Evolutionary conservation across 2,329 filamentous ascomycete species (phyloP).

Genomic region (Cadophora malorum): DNA sequence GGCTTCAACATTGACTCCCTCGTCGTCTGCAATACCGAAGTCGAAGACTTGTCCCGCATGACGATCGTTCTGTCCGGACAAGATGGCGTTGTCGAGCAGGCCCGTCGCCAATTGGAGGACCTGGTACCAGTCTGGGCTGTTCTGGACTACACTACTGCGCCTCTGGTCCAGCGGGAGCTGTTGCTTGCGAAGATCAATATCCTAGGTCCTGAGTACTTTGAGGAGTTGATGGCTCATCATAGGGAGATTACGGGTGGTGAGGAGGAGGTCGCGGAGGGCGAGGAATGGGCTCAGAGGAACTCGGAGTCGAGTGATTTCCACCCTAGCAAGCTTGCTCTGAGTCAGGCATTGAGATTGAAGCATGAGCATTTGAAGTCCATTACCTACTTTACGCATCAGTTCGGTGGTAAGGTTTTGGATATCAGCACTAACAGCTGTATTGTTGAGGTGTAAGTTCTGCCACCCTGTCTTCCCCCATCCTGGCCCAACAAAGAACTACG

Average conservation of each 20-base stretch:
- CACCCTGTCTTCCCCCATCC: neutral
- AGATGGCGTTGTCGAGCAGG: constrained; percentile 97
- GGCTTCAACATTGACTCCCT: constrained; percentile 99
- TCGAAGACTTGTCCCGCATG: constrained; percentile 96
- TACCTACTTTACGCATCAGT: constrained; percentile 96
- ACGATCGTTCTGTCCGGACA: constrained; percentile 97
- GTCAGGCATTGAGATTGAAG: constrained; percentile 92
- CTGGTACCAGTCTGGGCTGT: constrained; percentile 98
- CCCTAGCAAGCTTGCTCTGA: constrained; percentile 82
- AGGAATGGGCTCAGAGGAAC: constrained; percentile 47
- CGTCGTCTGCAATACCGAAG: constrained; percentile 97
- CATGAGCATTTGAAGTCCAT: constrained; percentile 97
- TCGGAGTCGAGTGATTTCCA: constrained; percentile 72
- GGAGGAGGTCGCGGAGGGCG: constrained; percentile 43
- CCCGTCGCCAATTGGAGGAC: constrained; percentile 92
- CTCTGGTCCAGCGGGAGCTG: constrained; percentile 93
- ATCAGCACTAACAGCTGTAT: constrained; percentile 99
- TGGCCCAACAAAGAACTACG: neutral
- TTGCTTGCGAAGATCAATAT: constrained; percentile 97
- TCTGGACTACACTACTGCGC: constrained; percentile 90
- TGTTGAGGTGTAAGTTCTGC: constrained; percentile 81
- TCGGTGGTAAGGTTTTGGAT: constrained; percentile 95
- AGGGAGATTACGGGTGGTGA: constrained; percentile 76
- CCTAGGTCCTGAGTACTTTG: constrained; percentile 96
- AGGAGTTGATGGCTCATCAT: constrained; percentile 94